Conservation (phyloP, 2,329 filamentous ascomycete genomes). For the Aspergillus ustus region DNA sequence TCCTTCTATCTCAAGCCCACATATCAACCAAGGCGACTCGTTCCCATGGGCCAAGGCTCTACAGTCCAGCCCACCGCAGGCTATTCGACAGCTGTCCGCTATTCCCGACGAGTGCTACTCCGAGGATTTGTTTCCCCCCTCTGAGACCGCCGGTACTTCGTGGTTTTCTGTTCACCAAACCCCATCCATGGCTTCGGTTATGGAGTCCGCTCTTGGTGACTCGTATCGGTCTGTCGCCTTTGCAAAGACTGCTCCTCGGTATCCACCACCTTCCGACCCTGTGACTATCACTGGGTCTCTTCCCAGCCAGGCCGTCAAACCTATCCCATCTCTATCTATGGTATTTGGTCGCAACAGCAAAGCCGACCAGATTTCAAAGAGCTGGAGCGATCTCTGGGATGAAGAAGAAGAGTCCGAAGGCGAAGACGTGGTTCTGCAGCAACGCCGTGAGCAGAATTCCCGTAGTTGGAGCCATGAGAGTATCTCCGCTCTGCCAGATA, state of each 20-base stretch:
- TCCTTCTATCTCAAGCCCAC: constrained; percentile 88
- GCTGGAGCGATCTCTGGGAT: constrained; percentile 98
- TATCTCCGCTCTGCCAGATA: constrained; percentile 55
- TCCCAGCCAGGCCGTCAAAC: constrained; percentile 64
- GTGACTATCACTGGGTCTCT: constrained; percentile 81
- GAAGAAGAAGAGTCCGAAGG: constrained; percentile 76
- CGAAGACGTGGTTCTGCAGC: constrained; percentile 64
- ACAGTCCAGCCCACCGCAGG: constrained; percentile 72
- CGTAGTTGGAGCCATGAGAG: constrained; percentile 81
- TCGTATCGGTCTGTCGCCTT: constrained; percentile 78
- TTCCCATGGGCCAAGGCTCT: constrained; percentile 96
- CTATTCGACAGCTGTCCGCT: constrained; percentile 80
- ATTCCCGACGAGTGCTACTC: constrained; percentile 80
- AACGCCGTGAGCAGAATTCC: constrained; percentile 66
- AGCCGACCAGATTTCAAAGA: constrained; percentile 86
- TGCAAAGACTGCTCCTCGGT: constrained; percentile 45
- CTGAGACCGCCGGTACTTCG: constrained; percentile 65
- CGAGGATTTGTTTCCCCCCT: constrained; percentile 84
- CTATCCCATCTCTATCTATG: constrained; percentile 72
- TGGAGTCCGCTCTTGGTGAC: constrained; percentile 79
- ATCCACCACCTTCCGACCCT: constrained; percentile 59
- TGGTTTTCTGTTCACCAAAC: constrained; percentile 81
- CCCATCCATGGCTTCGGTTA: constrained; percentile 79
- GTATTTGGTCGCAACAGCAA: constrained; percentile 75
- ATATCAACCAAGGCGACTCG: constrained; percentile 73